A percentile compares a stretch with the other conserved stretches of the same genome.
Evolutionary conservation across 73 alveolate species (phyloP).

Genomic region (Paramecium octaurelia): DNA sequence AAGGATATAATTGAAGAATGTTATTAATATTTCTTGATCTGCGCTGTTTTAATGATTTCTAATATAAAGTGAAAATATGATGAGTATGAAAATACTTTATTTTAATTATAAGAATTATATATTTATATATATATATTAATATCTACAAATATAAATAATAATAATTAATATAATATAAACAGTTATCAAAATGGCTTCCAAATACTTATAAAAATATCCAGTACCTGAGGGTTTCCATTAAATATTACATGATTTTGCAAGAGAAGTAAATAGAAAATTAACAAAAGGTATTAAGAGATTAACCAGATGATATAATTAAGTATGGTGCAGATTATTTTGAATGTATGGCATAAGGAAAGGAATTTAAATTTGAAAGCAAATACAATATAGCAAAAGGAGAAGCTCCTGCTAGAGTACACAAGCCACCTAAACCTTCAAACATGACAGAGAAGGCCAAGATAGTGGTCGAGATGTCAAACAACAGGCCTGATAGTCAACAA

Average conservation of each 20-base stretch:
- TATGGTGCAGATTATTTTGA: slow-evolving; percentile 84
- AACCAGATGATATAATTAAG: slow-evolving; percentile 89
- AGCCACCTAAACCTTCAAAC: slow-evolving; percentile 13
- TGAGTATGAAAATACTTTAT: not conserved
- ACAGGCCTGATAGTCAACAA: not conserved
- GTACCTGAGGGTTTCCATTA: slow-evolving; percentile 92
- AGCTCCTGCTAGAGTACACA: not conserved
- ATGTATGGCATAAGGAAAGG: slow-evolving; percentile 68
- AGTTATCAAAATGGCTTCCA: slow-evolving; percentile 82
- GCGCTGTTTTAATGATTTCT: not conserved
- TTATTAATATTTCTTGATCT: not conserved
- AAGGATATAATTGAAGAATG: not conserved
- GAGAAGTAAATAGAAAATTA: slow-evolving; percentile 67
- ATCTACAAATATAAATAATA: not conserved
- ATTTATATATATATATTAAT: not conserved
- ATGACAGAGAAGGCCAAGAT: not conserved
- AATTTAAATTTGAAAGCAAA: slow-evolving; percentile 30
- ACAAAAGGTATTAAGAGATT: slow-evolving; percentile 72
- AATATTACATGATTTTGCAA: slow-evolving; percentile 90
- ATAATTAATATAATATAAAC: not conserved
- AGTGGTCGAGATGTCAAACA: slow-evolving; percentile 3
- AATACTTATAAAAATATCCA: slow-evolving; percentile 85
- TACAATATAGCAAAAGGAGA: slow-evolving; percentile 26
- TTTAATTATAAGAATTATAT: not conserved
- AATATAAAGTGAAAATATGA: not conserved